Percentiles rank a stretch among this genome's conserved stretches.
Conservation (phyloP, 129 eudicot genomes). For the Chrysanthemum makinoi region DNA sequence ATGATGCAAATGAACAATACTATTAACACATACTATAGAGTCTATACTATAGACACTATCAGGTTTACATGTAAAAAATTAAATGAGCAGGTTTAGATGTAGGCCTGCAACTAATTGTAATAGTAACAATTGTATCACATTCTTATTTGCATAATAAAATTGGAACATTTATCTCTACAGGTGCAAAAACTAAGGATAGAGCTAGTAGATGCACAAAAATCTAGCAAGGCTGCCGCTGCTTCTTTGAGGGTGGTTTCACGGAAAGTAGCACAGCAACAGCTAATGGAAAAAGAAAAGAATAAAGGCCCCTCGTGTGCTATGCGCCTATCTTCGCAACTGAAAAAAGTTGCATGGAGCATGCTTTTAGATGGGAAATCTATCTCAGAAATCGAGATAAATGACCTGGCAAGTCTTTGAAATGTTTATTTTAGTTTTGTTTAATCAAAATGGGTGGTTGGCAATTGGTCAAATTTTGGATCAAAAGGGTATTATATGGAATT, state of each 20-base stretch:
- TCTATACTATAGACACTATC: background rate
- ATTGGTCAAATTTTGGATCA: background rate
- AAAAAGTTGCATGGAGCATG: constrained; percentile 93
- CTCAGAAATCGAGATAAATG: constrained; percentile 91
- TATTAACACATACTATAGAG: constrained; percentile 4
- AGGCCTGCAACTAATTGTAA: background rate
- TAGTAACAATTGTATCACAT: background rate
- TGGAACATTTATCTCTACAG: constrained; percentile 35
- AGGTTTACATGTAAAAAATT: background rate
- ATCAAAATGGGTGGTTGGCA: background rate
- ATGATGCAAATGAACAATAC: background rate
- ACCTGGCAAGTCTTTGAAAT: constrained; percentile 53
- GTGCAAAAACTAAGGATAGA: constrained; percentile 71
- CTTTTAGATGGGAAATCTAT: constrained; percentile 87
- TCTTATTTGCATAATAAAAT: constrained; percentile 5
- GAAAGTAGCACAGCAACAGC: constrained; percentile 69
- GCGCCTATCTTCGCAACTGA: constrained; percentile 74
- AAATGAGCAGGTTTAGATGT: background rate
- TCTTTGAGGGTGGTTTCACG: constrained; percentile 71
- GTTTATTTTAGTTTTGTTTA: background rate
- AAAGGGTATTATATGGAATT: background rate
- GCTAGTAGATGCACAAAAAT: constrained; percentile 52
- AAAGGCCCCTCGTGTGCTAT: constrained; percentile 93
- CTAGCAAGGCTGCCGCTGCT: constrained; percentile 72
- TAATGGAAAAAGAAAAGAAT: constrained; percentile 88